phyloP scores from a whole-genome alignment of 192 early-diverging fungal species.

The Powellomyces hirtus region DNA sequence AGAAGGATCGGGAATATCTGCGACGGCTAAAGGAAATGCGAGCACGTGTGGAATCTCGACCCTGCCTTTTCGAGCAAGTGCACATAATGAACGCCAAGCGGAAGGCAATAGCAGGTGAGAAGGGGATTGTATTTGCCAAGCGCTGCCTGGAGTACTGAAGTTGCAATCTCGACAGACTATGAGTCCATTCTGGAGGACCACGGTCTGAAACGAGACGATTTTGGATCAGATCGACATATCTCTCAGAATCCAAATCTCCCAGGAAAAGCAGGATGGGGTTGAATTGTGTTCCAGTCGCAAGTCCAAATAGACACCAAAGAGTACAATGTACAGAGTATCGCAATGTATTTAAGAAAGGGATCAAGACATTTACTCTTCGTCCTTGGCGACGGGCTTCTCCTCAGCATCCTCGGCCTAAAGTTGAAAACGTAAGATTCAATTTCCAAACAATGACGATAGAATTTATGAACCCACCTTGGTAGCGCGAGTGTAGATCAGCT shows the following conservation, averaged over 20 bases:
- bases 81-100: neutral
- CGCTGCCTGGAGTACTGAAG: neutral
- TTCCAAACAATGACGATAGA: neutral
- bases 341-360: neutral
- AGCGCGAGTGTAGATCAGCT: constrained; percentile 63
- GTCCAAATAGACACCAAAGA: too few species aligned
- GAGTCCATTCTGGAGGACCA: neutral
- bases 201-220: neutral
- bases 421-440: neutral
- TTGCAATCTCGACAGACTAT: neutral
- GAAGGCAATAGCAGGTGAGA: neutral
- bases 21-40: neutral
- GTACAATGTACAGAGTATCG: constrained; percentile 5
- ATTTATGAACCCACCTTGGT: constrained; percentile 41
- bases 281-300: too few species aligned
- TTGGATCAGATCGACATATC: too few species aligned
- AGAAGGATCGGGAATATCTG: neutral
- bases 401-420: constrained; percentile 4
- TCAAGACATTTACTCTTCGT: constrained; percentile 34
- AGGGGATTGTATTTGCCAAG: neutral
- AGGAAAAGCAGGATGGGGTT: too few species aligned
- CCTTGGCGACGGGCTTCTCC: constrained; percentile 19
- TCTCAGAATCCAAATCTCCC: too few species aligned
- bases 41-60: neutral
- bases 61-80: neutral